A percentile compares a stretch with the other conserved stretches of the same genome.
phyloP scores from a whole-genome alignment of 495 filamentous ascomycete genomes.

The Chaetomium fimeti region DNA sequence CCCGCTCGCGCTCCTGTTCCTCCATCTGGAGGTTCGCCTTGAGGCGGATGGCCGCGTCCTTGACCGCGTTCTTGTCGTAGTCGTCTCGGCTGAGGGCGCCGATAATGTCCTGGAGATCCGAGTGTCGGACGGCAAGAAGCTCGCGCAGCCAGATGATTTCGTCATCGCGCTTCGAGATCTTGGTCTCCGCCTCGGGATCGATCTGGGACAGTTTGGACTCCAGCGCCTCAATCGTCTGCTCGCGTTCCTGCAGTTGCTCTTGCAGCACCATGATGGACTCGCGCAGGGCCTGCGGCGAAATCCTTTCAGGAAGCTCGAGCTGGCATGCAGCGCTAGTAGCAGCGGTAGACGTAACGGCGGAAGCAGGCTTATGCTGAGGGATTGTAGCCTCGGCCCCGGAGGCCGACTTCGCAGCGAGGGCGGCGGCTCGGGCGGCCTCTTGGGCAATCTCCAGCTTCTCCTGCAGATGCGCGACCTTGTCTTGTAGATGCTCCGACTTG shows the following conservation, averaged over 20 bases:
- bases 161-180: conserved; percentile 84
- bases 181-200: conserved; percentile 70
- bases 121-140: conserved; percentile 82
- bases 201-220: conserved; percentile 65
- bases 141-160: conserved; percentile 96
- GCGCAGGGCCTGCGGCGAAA: conserved; percentile 87
- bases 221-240: conserved; percentile 81
- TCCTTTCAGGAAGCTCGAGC: conserved; percentile 71
- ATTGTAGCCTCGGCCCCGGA: conserved; percentile 36
- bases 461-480: conserved; percentile 76
- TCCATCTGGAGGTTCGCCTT: conserved; percentile 97
- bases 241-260: conserved; percentile 92
- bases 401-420: conserved; percentile 72
- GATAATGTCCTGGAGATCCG: conserved; percentile 91
- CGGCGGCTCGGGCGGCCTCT: conserved; percentile 84
- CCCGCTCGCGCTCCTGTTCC: conserved; percentile 80
- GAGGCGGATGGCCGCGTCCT: conserved; percentile 87
- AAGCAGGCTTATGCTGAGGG: conserved; percentile 25
- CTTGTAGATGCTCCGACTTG: conserved; percentile 75
- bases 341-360: background rate
- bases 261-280: conserved; percentile 96
- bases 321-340: conserved; percentile 27
- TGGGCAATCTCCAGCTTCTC: conserved; percentile 86
- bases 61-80: conserved; percentile 72
- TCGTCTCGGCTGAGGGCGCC: conserved; percentile 67